phyloP scores from a whole-genome alignment of 352 stramenopile genomes.

The Phytophthora chlamydospora region DNA sequence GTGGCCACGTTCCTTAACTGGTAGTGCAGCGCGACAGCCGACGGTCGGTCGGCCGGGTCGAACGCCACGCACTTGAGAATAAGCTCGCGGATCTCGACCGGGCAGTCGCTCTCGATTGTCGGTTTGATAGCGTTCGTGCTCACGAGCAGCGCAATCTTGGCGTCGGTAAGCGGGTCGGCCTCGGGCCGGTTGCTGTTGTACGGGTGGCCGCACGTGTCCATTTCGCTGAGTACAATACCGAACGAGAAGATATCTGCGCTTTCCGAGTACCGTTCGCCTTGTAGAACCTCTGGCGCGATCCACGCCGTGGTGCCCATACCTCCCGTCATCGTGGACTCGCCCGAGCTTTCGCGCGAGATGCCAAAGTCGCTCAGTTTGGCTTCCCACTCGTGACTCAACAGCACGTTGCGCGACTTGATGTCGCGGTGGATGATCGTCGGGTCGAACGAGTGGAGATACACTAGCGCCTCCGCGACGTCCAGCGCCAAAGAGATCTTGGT shows the following conservation, averaged over 20 bases:
- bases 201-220: slow-evolving; percentile 50
- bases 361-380: slow-evolving; percentile 66
- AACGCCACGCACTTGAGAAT: slow-evolving; percentile 53
- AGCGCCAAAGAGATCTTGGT: slow-evolving; percentile 42
- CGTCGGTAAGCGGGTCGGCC: slow-evolving; percentile 32
- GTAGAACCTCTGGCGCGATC: slow-evolving; percentile 71
- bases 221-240: slow-evolving; percentile 56
- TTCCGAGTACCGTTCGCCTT: slow-evolving; percentile 58
- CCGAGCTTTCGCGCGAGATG: slow-evolving; percentile 40
- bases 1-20: slow-evolving; percentile 42
- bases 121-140: slow-evolving; percentile 56
- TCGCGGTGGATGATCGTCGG: slow-evolving; percentile 59
- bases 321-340: slow-evolving; percentile 40
- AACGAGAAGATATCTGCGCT: slow-evolving; percentile 78
- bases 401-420: slow-evolving; percentile 53
- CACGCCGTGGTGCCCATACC: slow-evolving; percentile 63
- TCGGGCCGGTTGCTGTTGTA: slow-evolving; percentile 37
- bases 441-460: slow-evolving; percentile 52
- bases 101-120: slow-evolving; percentile 50
- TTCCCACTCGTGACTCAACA: slow-evolving; percentile 45
- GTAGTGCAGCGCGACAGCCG: slow-evolving; percentile 68
- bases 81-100: slow-evolving; percentile 43
- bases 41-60: slow-evolving; percentile 44
- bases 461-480: slow-evolving; percentile 47
- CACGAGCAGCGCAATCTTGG: slow-evolving; percentile 58